Base-by-base conservation (phyloP, 2,329 filamentous ascomycete species). In the Plectosphaerella plurivora region DNA sequence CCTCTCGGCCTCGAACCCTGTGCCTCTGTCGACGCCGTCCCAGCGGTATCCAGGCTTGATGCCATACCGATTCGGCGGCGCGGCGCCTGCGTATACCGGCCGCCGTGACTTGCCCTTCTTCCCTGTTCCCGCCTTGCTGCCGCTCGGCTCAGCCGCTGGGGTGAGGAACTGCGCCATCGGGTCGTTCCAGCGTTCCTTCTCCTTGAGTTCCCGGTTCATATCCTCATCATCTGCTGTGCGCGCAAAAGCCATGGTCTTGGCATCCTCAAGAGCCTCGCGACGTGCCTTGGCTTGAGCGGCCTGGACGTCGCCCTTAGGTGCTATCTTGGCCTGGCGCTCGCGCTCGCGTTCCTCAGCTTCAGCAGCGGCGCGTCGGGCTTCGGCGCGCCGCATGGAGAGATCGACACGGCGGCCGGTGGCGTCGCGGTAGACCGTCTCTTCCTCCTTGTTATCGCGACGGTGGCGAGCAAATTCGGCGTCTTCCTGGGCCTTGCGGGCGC, bases 1-100 rank as follows among this genome's bases (percentile, higher is more conserved):
- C 73, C 92, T 88, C 65, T 97, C 87, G 56, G 83, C 88, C 73
- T 99, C 94, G 66, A 97, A 97, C 1, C 93, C 93, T 71, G 91
- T 99, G 18, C 90, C 80, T 59, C 94, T 79, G 75, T 99, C 94
- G 16, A 99, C 94, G 6, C 95, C 94, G 75, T 99, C 94, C 94
- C 94, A 99, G 58, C 90, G 78, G 73, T 96, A 91, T 0, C 94
- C 95, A 0, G 94, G 94, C 55, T 87, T 79, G 56, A 99, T 97
- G 1, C 89, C 90, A 72, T 97, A 97, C 18, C 94, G 81, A 76
- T 99, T 99, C 45, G 94, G 94, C 63, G 89, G 81, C 52, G 88
- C 89, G 0, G 86, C 80, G 0, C 93, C 94, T 55, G 84, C 74
- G 67, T 97, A 99, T 5, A 88, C 67, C 4, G 87, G 89, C 58